Base-by-base conservation (phyloP, 768 basidiomycete species). In the Rhizopogon vulgaris region DNA sequence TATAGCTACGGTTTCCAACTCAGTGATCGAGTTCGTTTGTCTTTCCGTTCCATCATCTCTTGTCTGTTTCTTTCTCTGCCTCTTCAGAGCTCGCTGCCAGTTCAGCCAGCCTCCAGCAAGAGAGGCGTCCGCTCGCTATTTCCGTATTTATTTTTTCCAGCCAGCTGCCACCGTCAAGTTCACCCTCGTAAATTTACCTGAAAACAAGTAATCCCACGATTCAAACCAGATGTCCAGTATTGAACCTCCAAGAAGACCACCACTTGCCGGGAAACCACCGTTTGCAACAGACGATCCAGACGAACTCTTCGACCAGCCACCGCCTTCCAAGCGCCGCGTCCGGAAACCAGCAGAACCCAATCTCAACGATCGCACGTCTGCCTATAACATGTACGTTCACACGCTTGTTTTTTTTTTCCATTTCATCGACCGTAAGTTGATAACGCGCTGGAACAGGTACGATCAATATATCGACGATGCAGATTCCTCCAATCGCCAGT, bases 241-340 rank as follows among this genome's bases (percentile, higher is more conserved):
- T 34, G 45, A 46, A 15, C 14, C 32, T 34, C 22, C 30, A 9
- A 46, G 45, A 10, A 46, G 32, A 46, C 45, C 45, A 5, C 45
- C 45, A 22, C 45, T 46, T 34, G 45, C 45, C 14, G 45, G 45
- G 5, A 46, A 46, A 34, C 45, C 45, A 15, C 45, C 45, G 25
- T 86, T 78, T 63, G 85, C 82, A 41, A 85, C 83, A 36, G 80
- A 87, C 69, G 78, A 84, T 60, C 80, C 80, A 6, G 82, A 85
- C 65, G 75, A 78, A 22, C 69, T 76, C 57, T 87, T 81, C 63
- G 73, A 80, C 55, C 66, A 75, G 14, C 68, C 72, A 30, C 69
- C 69, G 46, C 69, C 69, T 22, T 72, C 71, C 1, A 71, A 70
- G 58, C 57, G 54, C 50, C 56, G 60, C 56, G 70, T 68, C 61